Base-by-base conservation (phyloP, 768 basidiomycete genomes). In the Pleurotus pulmonarius region DNA sequence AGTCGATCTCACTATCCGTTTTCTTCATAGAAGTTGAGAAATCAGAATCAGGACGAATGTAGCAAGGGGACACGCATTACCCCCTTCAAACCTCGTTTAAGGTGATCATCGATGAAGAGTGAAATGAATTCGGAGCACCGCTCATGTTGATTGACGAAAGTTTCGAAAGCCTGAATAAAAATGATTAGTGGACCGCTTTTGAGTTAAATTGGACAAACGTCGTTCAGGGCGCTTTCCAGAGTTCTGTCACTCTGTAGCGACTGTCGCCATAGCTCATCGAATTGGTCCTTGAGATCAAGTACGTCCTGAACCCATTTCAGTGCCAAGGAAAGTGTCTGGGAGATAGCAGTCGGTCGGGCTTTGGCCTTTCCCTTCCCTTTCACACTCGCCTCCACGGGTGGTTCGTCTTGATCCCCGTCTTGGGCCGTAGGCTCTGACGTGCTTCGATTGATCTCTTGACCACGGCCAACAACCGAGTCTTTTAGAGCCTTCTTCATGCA, bases 51-150 rank as follows among this genome's bases (percentile, higher is more conserved):
- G n/a, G n/a, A n/a, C n/a, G n/a, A n/a, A n/a, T n/a, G n/a, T n/a
- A n/a, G n/a, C n/a, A n/a, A n/a, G n/a, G n/a, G n/a, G n/a, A n/a
- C n/a, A n/a, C n/a, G n/a, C n/a, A n/a, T n/a, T n/a, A 96, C 95
- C 56, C 94, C 93, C 75, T 93, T 97, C 26, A 98, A 78, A 0
- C 96, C 96, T 65, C 94, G 92, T 72, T 88, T 94, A 20, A 99
- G 79, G 67, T 98, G 88, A 58, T 98, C 95, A 64, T 99, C 97
- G 58, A 99, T 94, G 71, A 92, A 99, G 49, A 99, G 73, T 3
- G 97, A 98, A 41, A 98, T 92, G 67, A 86, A 98, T 66, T 99
- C 97, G 5, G 97, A 87, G 15, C 92, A 85, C 63, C 91, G 90
- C 38, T 84, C 82, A 64, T 97, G 93, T 18, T 77, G 71, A 71